Percentiles rank a stretch among this genome's conserved stretches.
These are phyloP conservation scores for Asterochloris erici DNA, from an alignment of 139 green algal species.

Conservation along the genomic window DNA sequence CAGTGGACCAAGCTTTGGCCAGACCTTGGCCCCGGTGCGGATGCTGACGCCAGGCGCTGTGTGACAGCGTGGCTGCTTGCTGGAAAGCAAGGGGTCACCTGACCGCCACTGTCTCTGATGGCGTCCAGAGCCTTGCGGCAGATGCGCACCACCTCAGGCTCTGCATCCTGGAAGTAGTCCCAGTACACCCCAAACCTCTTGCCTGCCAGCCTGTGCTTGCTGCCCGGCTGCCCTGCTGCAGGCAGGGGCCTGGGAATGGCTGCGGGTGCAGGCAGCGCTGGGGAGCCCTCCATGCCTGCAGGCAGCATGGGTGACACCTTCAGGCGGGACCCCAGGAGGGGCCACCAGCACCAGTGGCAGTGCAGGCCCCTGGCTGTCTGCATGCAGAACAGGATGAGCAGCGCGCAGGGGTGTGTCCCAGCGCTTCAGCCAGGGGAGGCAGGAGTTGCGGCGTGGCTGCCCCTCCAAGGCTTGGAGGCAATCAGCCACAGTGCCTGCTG, in stretches of 20 bases:
- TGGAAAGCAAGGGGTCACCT: neutral
- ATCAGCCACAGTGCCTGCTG: too few species aligned
- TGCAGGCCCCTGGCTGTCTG: too few species aligned
- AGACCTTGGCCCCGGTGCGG: neutral
- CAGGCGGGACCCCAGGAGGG: too few species aligned
- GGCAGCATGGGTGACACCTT: too few species aligned
- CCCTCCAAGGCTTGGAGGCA: too few species aligned
- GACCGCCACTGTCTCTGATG: slow-evolving; percentile 36
- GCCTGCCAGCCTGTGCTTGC: slow-evolving; percentile 33
- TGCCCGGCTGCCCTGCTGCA: neutral
- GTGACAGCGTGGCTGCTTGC: neutral
- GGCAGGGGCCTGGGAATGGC: slow-evolving; percentile 24
- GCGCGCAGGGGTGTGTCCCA: too few species aligned
- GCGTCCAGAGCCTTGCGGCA: slow-evolving; percentile 35
- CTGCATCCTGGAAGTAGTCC: slow-evolving; percentile 60
- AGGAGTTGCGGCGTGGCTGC: too few species aligned
- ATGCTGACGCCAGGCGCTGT: too few species aligned
- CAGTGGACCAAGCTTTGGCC: neutral
- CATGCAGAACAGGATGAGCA: too few species aligned
- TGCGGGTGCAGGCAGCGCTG: slow-evolving; percentile 6
- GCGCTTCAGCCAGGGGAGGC: too few species aligned
- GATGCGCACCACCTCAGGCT: slow-evolving; percentile 45
- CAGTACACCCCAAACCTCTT: slow-evolving; percentile 45
- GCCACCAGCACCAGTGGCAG: too few species aligned
- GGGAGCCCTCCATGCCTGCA: too few species aligned